Base-by-base conservation (phyloP, 116 monocot species). In the Trichopus zeylanicus region DNA sequence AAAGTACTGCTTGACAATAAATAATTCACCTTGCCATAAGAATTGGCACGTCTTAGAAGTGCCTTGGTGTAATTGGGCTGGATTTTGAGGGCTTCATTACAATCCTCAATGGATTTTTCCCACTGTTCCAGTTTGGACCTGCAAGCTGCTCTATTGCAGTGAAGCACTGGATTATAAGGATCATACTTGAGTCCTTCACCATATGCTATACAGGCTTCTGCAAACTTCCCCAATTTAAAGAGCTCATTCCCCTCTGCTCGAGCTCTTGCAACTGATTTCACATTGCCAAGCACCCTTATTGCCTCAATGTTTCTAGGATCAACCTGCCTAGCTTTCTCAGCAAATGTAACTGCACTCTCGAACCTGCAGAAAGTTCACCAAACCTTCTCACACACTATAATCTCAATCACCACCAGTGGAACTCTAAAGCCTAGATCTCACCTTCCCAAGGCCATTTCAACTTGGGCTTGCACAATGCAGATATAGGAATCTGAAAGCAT, bases 391-490 rank as follows among this genome's bases (percentile, higher is more conserved):
- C 24, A 51, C 19, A 65, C 55, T 51, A 31, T 6, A 22, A 37
- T 24, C 21, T 31, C 3, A 63, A 16, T 27, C 18, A 0, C 16
- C 53, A 26, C 5, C 35, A 31, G 4, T 22, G 53, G 39, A 35
- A 31, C 5, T 55, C 23, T 29, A 31, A 70, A 29, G 28, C 58
- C 29, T 13, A 25, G 25, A 75, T 23, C 80, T 80, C 63, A 98
- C 91, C 91, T 91, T 27, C 91, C 88, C 35, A 91, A 58, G 26
- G 91, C 98, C 88, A 88, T 82, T 29, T 98, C 98, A 58, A 98
- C 84, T 66, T 75, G 81, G 11, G 98, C 88, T 21, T 55, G 66
- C 13, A 91, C 82, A 51, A 82, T 52, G 57, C 58, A 66, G 0
- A 87, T n/a, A 35, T 91, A 97, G 7, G 84, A 79, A 64, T 63